Conservation (phyloP, 371 early-diverging fungal genomes). For the Apophysomyces elegans region DNA sequence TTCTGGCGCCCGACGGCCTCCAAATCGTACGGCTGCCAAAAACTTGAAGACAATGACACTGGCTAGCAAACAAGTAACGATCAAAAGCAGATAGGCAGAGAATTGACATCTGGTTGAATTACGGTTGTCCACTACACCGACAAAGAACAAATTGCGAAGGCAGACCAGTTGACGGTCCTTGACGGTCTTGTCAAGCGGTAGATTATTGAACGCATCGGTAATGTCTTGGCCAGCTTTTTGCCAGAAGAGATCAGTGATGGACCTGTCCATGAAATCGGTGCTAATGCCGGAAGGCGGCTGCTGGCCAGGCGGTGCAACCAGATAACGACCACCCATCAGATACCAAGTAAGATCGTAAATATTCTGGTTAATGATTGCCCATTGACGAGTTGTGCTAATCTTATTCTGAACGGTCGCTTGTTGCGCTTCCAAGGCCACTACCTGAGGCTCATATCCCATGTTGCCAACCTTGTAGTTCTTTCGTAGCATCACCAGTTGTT, state of each 20-base stretch:
- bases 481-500: conserved; percentile 45
- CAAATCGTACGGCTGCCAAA: conserved; percentile 88
- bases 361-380: conserved; percentile 62
- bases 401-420: conserved; percentile 31
- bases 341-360: conserved; percentile 70
- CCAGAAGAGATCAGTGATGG: conserved; percentile 65
- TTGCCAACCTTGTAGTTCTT: conserved; percentile 46
- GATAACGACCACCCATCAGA: conserved; percentile 46
- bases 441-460: conserved; percentile 44
- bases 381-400: conserved; percentile 38
- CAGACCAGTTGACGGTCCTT: conserved; percentile 59
- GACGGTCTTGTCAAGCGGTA: conserved; percentile 33
- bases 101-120: conserved; percentile 83
- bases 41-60: conserved; percentile 90
- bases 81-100: conserved; percentile 84
- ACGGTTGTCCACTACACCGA: conserved; percentile 88
- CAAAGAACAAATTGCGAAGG: conserved; percentile 83
- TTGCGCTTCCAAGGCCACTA: conserved; percentile 38
- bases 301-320: conserved; percentile 38
- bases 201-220: conserved; percentile 56
- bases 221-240: conserved; percentile 71
- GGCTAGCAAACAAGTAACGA: conserved; percentile 75
- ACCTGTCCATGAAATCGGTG: conserved; percentile 51
- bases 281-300: conserved; percentile 55
- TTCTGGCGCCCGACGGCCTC: conserved; percentile 76